Evolutionary conservation across 2,329 filamentous ascomycete species (phyloP).

Genomic region (Parastagonospora avenae): DNA sequence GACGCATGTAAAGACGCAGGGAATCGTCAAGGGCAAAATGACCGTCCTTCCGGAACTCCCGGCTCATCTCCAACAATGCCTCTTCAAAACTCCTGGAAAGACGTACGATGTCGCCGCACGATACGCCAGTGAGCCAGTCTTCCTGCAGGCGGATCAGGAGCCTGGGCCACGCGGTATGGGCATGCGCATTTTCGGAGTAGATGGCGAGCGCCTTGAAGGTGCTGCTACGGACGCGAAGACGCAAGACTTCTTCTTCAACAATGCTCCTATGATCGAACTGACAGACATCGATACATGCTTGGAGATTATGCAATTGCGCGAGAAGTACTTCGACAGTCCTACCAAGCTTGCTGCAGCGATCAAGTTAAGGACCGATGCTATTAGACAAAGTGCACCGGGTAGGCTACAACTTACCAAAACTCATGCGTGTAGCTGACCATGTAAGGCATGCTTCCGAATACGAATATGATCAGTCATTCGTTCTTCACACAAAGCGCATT

Average conservation of each 20-base stretch:
- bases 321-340: slow-evolving; percentile 34
- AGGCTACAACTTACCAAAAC: slow-evolving; percentile 12
- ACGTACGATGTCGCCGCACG: slow-evolving; percentile 44
- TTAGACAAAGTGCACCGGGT: slow-evolving; percentile 34
- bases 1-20: slow-evolving; percentile 41
- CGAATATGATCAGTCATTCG: slow-evolving; percentile 43
- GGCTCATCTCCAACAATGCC: slow-evolving; percentile 42
- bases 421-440: not conserved
- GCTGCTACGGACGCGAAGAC: slow-evolving; percentile 14
- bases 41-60: slow-evolving; percentile 24
- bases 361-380: slow-evolving; percentile 35
- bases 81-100: slow-evolving; percentile 40
- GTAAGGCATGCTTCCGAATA: slow-evolving; percentile 28
- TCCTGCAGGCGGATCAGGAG: slow-evolving; percentile 44
- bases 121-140: slow-evolving; percentile 45
- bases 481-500: slow-evolving; percentile 41
- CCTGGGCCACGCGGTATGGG: slow-evolving; percentile 44
- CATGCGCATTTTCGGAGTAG: slow-evolving; percentile 44
- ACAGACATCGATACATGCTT: slow-evolving; percentile 39
- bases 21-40: slow-evolving; percentile 29
- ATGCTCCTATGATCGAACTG: slow-evolving; percentile 38
- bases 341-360: slow-evolving; percentile 19
- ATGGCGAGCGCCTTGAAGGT: slow-evolving; percentile 31
- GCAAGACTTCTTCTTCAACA: slow-evolving; percentile 43
- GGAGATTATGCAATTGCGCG: slow-evolving; percentile 39